Conservation (phyloP, 2,329 filamentous ascomycete genomes). For the Cordyceps fumosorosea region DNA sequence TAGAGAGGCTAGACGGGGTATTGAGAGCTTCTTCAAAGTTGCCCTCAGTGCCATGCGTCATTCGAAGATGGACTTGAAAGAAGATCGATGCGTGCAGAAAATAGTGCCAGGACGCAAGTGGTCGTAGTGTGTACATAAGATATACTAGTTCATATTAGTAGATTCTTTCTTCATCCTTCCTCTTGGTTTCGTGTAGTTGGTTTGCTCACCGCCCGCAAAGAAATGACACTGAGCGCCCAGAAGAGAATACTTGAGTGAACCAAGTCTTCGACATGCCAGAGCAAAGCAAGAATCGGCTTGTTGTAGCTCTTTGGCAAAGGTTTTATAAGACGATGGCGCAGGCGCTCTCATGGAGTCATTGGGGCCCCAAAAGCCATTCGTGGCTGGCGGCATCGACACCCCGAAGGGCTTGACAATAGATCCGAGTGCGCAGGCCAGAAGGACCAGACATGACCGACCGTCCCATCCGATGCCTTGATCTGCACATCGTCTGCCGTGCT, state of each 20-base stretch:
- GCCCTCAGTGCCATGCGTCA: slow-evolving; percentile 16
- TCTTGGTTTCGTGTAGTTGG: background rate
- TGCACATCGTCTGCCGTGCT: slow-evolving; percentile 18
- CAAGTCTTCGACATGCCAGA: slow-evolving; percentile 21
- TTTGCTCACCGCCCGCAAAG: slow-evolving; percentile 25
- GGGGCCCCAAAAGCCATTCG: background rate
- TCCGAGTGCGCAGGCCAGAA: slow-evolving; percentile 20
- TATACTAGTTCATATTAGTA: slow-evolving; percentile 21
- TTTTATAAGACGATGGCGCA: slow-evolving; percentile 5
- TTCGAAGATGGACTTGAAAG: slow-evolving; percentile 29
- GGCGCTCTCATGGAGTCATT: background rate
- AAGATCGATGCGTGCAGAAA: slow-evolving; percentile 25
- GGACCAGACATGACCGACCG: slow-evolving; percentile 20
- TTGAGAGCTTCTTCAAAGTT: slow-evolving; percentile 12
- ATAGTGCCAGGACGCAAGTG: slow-evolving; percentile 31
- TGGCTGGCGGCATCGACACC: slow-evolving; percentile 1
- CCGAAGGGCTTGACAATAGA: slow-evolving; percentile 18
- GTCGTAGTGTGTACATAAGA: slow-evolving; percentile 33
- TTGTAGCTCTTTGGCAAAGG: slow-evolving; percentile 16
- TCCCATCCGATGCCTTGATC: slow-evolving; percentile 22
- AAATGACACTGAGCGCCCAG: slow-evolving; percentile 32
- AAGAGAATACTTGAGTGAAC: slow-evolving; percentile 22
- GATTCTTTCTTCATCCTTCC: background rate
- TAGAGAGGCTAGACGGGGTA: slow-evolving; percentile 4
- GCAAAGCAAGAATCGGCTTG: slow-evolving; percentile 21